These are phyloP conservation scores for Xylaria cubensis DNA, from an alignment of 495 filamentous ascomycete species.

Conservation along the genomic window DNA sequence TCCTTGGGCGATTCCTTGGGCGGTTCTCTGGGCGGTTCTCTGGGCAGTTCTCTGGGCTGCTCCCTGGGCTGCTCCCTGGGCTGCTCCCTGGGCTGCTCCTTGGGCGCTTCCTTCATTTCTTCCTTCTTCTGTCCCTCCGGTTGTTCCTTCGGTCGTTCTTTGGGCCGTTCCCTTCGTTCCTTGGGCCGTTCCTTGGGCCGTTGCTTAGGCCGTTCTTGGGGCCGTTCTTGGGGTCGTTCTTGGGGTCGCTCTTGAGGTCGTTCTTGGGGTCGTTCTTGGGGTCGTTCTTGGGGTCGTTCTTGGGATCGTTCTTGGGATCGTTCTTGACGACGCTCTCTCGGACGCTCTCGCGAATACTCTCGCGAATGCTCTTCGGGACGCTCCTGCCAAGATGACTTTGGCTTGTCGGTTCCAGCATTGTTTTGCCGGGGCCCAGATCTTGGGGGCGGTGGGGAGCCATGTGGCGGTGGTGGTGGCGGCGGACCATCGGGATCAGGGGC, in stretches of 20 bases:
- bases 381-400: constrained; percentile 54
- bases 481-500: constrained; percentile 41
- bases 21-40: constrained; percentile 10
- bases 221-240: no score
- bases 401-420: constrained; percentile 36
- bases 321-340: no score
- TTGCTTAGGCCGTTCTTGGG: no score
- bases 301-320: constrained; percentile 19
- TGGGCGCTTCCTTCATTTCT: not conserved
- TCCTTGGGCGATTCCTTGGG: constrained; percentile 21
- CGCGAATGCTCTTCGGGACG: constrained; percentile 37
- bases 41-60: not conserved
- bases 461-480: constrained; percentile 50
- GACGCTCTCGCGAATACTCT: constrained; percentile 10
- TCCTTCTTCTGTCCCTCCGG: not conserved
- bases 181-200: not conserved
- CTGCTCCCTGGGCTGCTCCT: constrained; percentile 7
- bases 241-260: not conserved
- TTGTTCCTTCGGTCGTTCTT: not conserved
- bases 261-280: not conserved
- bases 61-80: not conserved
- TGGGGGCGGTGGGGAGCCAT: constrained; percentile 45
- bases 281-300: constrained; percentile 10
- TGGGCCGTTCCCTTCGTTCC: constrained; percentile 5
- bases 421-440: constrained; percentile 43